Conservation (phyloP, 495 filamentous ascomycete genomes). For the Daldinia caldariorum region DNA sequence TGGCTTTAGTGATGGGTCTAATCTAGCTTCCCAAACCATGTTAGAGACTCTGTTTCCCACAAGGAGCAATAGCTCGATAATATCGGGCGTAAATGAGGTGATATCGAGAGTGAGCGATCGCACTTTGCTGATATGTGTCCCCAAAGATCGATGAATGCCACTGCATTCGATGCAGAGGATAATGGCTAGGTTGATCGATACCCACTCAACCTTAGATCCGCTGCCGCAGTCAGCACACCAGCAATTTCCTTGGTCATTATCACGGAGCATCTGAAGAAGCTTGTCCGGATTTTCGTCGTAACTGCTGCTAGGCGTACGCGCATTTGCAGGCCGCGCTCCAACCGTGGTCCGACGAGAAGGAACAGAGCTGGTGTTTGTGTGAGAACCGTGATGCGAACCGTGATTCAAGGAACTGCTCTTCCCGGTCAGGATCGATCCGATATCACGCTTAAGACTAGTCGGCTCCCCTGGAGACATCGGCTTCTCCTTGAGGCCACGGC, state of each 20-base stretch:
- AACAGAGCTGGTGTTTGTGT: slow-evolving; percentile 64
- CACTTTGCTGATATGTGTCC: slow-evolving; percentile 97
- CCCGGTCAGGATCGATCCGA: slow-evolving; percentile 91
- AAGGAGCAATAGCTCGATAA: slow-evolving; percentile 91
- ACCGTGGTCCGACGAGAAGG: slow-evolving; percentile 86
- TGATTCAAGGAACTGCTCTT: slow-evolving; percentile 83
- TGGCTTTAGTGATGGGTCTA: slow-evolving; percentile 78
- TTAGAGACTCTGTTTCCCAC: slow-evolving; percentile 95
- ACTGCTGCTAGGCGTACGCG: slow-evolving; percentile 71
- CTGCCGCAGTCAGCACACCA: slow-evolving; percentile 97
- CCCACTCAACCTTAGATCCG: slow-evolving; percentile 93
- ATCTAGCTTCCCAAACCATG: slow-evolving; percentile 92
- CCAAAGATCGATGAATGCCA: slow-evolving; percentile 95
- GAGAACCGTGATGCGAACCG: slow-evolving; percentile 58
- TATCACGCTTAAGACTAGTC: slow-evolving; percentile 74
- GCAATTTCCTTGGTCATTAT: slow-evolving; percentile 90
- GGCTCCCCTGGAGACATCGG: slow-evolving; percentile 60
- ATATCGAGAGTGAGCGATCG: slow-evolving; percentile 95
- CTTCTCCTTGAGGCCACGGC: slow-evolving; percentile 66
- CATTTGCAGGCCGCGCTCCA: slow-evolving; percentile 78
- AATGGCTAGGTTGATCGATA: slow-evolving; percentile 96
- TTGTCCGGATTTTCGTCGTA: slow-evolving; percentile 82
- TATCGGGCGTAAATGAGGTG: slow-evolving; percentile 93
- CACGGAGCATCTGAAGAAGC: slow-evolving; percentile 85
- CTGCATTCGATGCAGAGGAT: slow-evolving; percentile 98